Conservation (phyloP, 306 rosid genomes). For the Spatholobus suberectus region DNA sequence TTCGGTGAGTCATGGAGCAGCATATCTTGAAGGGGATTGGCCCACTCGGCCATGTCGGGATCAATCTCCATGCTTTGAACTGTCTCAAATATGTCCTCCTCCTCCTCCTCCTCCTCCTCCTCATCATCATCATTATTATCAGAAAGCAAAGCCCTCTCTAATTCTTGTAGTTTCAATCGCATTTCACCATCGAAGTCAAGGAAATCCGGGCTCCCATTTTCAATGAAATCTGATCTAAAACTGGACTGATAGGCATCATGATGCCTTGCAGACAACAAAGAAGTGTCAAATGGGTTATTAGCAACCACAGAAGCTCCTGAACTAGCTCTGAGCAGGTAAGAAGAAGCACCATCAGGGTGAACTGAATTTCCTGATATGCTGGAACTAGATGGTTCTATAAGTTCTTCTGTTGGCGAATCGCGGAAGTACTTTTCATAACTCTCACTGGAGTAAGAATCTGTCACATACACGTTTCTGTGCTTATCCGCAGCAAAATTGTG, state of each 20-base stretch:
- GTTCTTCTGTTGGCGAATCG: conserved; percentile 75
- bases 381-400: conserved; percentile 62
- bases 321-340: conserved; percentile 49
- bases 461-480: conserved; percentile 53
- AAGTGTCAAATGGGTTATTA: conserved; percentile 51
- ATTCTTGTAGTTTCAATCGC: conserved; percentile 82
- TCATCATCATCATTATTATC: too few species aligned
- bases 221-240: conserved; percentile 60
- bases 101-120: conserved; percentile 65
- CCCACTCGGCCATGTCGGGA: conserved; percentile 57
- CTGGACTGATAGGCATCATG: conserved; percentile 52
- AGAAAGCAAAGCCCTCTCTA: conserved; percentile 84
- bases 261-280: conserved; percentile 46
- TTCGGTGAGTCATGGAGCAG: conserved; percentile 76
- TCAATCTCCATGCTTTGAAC: conserved; percentile 86
- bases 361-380: conserved; percentile 62
- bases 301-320: conserved; percentile 47
- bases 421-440: conserved; percentile 83
- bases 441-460: conserved; percentile 71
- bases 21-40: conserved; percentile 54
- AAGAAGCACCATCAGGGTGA: conserved; percentile 53
- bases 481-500: conserved; percentile 61
- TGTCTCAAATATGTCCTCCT: conserved; percentile 53
- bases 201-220: conserved; percentile 60
- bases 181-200: conserved; percentile 68